A percentile compares a stretch with the other conserved stretches of the same genome.
Conservation (phyloP, 176 grass and related monocot species). For the Bonia amplexicaulis region DNA sequence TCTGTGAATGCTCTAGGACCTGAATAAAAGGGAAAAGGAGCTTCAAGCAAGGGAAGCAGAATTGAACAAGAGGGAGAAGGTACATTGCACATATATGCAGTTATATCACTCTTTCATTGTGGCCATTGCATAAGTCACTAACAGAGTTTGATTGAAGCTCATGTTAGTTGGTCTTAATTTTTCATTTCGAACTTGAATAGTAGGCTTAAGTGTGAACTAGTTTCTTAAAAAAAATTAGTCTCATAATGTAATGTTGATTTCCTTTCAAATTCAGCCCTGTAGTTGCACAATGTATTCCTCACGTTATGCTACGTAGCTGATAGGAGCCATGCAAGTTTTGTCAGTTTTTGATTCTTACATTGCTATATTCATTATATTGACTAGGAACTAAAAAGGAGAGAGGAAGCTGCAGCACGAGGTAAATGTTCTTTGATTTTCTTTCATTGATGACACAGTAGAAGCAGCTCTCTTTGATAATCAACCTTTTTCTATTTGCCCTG, state of each 20-base stretch:
- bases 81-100: slow-evolving; percentile 18
- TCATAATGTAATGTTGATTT: background rate
- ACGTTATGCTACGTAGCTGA: background rate
- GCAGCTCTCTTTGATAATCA: background rate
- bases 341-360: slow-evolving; percentile 22
- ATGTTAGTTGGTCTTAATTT: background rate
- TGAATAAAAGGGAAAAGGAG: slow-evolving; percentile 91
- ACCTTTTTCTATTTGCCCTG: background rate
- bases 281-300: background rate
- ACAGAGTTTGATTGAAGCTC: background rate
- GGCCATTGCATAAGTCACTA: background rate
- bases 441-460: background rate
- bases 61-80: slow-evolving; percentile 90
- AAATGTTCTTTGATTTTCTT: slow-evolving; percentile 16
- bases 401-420: slow-evolving; percentile 86
- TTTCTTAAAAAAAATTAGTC: background rate
- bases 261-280: background rate
- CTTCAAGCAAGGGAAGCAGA: slow-evolving; percentile 87
- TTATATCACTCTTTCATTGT: background rate
- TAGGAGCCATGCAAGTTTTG: slow-evolving; percentile 3
- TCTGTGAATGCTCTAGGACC: slow-evolving; percentile 48
- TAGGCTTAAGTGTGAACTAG: background rate
- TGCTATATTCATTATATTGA: slow-evolving; percentile 21
- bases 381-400: slow-evolving; percentile 82
- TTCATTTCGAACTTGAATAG: background rate